Evolutionary conservation across 192 early-diverging fungal genomes (phyloP).

Genomic region (Coemansia sp.): DNA sequence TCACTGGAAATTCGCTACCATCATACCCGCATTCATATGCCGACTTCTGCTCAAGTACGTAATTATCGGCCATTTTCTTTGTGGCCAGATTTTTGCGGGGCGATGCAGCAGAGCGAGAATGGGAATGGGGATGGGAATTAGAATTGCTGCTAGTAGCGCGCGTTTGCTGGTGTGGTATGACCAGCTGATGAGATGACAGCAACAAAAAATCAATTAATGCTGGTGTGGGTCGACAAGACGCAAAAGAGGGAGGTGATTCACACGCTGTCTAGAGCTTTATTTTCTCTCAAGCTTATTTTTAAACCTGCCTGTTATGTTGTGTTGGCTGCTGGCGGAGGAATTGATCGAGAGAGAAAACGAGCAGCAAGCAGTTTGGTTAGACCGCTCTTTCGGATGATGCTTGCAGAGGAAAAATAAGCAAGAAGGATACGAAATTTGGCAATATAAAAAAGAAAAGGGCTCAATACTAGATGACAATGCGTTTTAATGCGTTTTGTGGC

Average conservation of each 20-base stretch:
- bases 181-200: neutral
- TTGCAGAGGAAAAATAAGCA: neutral
- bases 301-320: neutral
- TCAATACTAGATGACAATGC: too few species aligned
- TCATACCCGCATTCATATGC: conserved; percentile 33
- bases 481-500: too few species aligned
- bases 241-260: neutral
- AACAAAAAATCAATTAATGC: neutral
- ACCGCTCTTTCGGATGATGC: neutral
- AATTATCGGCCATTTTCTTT: conserved; percentile 31
- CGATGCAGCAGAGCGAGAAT: neutral
- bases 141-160: conserved; percentile 1
- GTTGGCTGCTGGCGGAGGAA: neutral
- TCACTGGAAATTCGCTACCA: conserved; percentile 36
- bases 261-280: neutral
- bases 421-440: too few species aligned
- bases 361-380: neutral
- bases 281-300: neutral
- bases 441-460: too few species aligned
- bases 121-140: neutral
- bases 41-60: conserved; percentile 35
- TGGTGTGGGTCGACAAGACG: neutral
- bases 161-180: neutral
- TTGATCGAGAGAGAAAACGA: neutral
- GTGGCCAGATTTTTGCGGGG: neutral